Evolutionary conservation across 768 basidiomycete genomes (phyloP).

Genomic region (Termitomyces sp.): DNA sequence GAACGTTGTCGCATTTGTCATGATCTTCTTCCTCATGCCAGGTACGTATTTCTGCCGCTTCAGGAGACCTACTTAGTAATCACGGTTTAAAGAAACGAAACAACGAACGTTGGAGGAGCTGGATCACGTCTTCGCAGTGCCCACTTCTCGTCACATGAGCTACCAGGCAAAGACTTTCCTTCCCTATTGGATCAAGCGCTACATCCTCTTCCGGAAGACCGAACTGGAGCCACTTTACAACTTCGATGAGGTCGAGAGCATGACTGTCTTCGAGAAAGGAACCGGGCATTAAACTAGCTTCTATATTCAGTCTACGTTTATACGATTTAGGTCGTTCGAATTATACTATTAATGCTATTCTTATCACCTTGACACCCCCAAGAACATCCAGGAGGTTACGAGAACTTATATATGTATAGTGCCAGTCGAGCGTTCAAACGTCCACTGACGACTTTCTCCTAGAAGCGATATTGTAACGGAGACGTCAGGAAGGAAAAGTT

Average conservation of each 20-base stretch:
- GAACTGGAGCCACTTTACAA: slow-evolving; percentile 45
- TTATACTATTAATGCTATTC: no score
- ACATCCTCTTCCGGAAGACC: slow-evolving; percentile 35
- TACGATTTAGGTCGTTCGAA: no score
- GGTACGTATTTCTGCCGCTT: slow-evolving; percentile 29
- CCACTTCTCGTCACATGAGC: slow-evolving; percentile 36
- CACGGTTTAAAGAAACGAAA: slow-evolving; percentile 38
- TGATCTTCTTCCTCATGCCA: slow-evolving; percentile 56
- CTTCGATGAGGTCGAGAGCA: slow-evolving; percentile 46
- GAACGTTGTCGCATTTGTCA: slow-evolving; percentile 45
- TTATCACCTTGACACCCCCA: no score
- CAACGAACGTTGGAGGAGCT: slow-evolving; percentile 50
- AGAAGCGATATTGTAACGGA: no score
- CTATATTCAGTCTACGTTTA: neutral
- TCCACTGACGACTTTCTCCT: no score
- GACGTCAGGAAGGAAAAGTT: no score
- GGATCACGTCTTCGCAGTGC: slow-evolving; percentile 51
- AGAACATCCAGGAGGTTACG: no score
- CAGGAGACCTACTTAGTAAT: neutral
- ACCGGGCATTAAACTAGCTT: slow-evolving; percentile 23
- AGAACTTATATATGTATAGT: no score
- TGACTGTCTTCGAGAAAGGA: slow-evolving; percentile 41
- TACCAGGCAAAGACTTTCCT: slow-evolving; percentile 44
- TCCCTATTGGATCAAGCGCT: slow-evolving; percentile 50
- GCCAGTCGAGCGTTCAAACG: no score